Evolutionary conservation across 2,329 filamentous ascomycete genomes (phyloP).

Genomic region (Tothia fuscella): DNA sequence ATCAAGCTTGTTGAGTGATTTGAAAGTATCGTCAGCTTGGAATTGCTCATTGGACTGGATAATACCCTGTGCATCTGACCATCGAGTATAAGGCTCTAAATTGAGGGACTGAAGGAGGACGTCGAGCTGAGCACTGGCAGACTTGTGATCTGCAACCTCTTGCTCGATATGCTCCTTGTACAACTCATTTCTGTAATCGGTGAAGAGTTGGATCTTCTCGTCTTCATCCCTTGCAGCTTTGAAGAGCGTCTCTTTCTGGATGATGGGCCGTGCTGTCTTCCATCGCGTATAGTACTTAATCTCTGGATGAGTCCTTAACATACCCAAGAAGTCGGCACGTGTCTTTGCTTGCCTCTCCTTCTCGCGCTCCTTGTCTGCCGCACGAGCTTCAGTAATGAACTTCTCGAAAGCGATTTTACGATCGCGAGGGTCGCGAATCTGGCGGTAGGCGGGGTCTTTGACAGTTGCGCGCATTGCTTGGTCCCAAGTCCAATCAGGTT

Average conservation of each 20-base stretch:
- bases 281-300: conserved; percentile 95
- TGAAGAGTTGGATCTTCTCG: conserved; percentile 80
- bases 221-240: conserved; percentile 77
- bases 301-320: conserved; percentile 87
- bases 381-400: conserved; percentile 78
- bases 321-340: conserved; percentile 84
- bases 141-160: conserved; percentile 59
- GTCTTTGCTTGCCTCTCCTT: conserved; percentile 88
- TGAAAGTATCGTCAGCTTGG: conserved; percentile 72
- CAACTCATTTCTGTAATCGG: conserved; percentile 80
- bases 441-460: conserved; percentile 83
- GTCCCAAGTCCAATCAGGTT: conserved; percentile 87
- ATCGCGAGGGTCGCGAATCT: conserved; percentile 84
- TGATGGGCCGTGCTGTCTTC: conserved; percentile 89
- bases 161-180: conserved; percentile 69
- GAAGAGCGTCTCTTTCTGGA: conserved; percentile 92
- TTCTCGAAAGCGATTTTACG: conserved; percentile 88
- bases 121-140: conserved; percentile 73
- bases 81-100: conserved; percentile 85
- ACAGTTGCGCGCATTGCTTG: conserved; percentile 76
- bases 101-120: conserved; percentile 64
- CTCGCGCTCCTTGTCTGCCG: conserved; percentile 87
- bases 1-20: conserved; percentile 75
- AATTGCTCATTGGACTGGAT: conserved; percentile 70
- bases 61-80: conserved; percentile 77